Conservation (phyloP, 2,329 filamentous ascomycete genomes). For the Ophiosphaerella korrae region DNA sequence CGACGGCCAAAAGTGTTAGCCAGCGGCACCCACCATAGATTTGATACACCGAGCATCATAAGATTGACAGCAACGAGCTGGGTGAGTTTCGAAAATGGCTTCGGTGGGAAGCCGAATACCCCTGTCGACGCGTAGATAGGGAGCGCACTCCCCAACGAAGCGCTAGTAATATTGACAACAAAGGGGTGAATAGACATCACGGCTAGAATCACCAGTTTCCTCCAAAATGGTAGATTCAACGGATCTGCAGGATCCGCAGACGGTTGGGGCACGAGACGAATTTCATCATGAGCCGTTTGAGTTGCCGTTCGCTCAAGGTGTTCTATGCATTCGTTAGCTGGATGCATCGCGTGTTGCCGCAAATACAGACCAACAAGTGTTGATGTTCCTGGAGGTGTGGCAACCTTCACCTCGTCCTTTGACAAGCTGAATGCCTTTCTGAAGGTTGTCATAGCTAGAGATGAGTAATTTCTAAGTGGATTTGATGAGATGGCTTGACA, state of each 20-base stretch:
- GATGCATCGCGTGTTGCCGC: background rate
- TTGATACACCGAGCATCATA: constrained; percentile 46
- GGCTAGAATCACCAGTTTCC: constrained; percentile 43
- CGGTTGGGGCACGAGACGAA: constrained; percentile 47
- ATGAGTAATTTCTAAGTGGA: background rate
- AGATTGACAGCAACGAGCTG: constrained; percentile 48
- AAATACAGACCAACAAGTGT: constrained; percentile 44
- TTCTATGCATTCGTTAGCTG: constrained; percentile 21
- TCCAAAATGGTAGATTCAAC: constrained; percentile 46
- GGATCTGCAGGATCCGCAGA: constrained; percentile 49
- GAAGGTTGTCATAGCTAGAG: constrained; percentile 39
- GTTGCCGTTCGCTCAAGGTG: constrained; percentile 38
- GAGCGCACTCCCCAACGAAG: constrained; percentile 45
- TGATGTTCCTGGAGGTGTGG: constrained; percentile 48
- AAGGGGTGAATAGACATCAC: constrained; percentile 48
- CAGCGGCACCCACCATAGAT: constrained; percentile 50
- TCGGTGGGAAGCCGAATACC: constrained; percentile 37
- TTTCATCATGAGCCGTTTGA: constrained; percentile 40
- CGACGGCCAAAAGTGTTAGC: constrained; percentile 49
- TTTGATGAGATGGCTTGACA: background rate
- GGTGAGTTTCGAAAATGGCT: constrained; percentile 38
- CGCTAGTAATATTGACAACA: constrained; percentile 45
- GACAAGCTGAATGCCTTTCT: constrained; percentile 45
- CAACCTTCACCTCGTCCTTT: constrained; percentile 46
- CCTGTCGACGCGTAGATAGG: constrained; percentile 42